Conservation (phyloP, 495 filamentous ascomycete species). For the Neurospora sublineolata region DNA sequence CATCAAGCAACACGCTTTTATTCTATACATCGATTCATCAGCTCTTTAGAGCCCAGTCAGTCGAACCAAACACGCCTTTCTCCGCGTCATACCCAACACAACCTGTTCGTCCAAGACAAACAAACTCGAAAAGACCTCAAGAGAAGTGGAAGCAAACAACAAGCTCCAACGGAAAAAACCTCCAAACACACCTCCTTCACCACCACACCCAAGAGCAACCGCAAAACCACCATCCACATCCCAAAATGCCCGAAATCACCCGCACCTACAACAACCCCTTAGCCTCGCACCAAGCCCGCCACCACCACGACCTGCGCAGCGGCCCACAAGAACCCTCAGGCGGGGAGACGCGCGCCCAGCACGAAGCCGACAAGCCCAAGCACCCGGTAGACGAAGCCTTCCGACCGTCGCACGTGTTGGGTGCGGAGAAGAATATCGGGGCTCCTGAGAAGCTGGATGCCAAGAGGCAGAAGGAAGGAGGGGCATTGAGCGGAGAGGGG, state of each 20-base stretch:
- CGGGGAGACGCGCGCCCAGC: not conserved
- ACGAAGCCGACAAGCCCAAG: not conserved
- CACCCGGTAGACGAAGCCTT: not conserved
- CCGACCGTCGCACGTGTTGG: not conserved
- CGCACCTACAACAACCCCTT: constrained; percentile 1
- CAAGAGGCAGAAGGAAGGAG: not conserved
- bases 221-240: not conserved
- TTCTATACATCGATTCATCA: not conserved
- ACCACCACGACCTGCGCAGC: constrained; percentile 3
- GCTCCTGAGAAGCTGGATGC: not conserved
- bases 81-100: not conserved
- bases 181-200: not conserved
- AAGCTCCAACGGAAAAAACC: not conserved
- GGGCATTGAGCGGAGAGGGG: not conserved
- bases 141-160: not conserved
- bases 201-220: not conserved
- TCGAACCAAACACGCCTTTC: not conserved
- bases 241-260: not conserved
- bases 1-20: not conserved
- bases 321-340: not conserved
- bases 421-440: not conserved
- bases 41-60: not conserved
- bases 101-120: not conserved
- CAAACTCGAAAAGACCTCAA: not conserved
- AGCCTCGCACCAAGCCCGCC: not conserved